Conservation (phyloP, 2,329 filamentous ascomycete genomes). For the Bimuria novae-zelandiae region DNA sequence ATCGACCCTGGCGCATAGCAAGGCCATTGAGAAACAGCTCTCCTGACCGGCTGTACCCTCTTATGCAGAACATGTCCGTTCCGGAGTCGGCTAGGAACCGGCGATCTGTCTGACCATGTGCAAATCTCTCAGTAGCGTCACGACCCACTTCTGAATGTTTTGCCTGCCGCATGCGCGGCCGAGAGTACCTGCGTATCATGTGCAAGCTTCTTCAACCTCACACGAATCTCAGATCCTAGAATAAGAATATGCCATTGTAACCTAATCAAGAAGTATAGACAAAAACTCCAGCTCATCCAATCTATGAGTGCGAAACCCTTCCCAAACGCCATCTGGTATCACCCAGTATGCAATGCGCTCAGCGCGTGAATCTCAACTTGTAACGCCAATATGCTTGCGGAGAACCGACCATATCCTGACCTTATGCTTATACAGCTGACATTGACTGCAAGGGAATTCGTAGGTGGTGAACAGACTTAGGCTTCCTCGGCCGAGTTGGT, state of each 20-base stretch:
- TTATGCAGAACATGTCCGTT: background rate
- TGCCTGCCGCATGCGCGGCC: conserved; percentile 4
- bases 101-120: background rate
- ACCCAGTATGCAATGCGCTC: conserved; percentile 28
- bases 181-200: background rate
- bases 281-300: conserved; percentile 7
- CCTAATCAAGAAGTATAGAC: conserved; percentile 12
- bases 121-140: background rate
- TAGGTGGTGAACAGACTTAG: conserved; percentile 18
- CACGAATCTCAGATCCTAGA: background rate
- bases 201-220: background rate
- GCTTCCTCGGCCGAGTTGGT: conserved; percentile 83
- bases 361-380: conserved; percentile 23
- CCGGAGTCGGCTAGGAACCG: background rate
- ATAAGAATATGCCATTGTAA: conserved; percentile 14
- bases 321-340: conserved; percentile 22
- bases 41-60: background rate
- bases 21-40: no score
- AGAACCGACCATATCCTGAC: conserved; percentile 18
- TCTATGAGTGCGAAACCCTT: conserved; percentile 23
- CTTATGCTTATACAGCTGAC: conserved; percentile 16
- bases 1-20: no score
- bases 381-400: conserved; percentile 19
- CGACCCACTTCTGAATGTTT: conserved; percentile 3
- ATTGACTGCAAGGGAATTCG: conserved; percentile 15